Base-by-base conservation (phyloP, 2,329 filamentous ascomycete species). In the Hirsutella thompsonii region DNA sequence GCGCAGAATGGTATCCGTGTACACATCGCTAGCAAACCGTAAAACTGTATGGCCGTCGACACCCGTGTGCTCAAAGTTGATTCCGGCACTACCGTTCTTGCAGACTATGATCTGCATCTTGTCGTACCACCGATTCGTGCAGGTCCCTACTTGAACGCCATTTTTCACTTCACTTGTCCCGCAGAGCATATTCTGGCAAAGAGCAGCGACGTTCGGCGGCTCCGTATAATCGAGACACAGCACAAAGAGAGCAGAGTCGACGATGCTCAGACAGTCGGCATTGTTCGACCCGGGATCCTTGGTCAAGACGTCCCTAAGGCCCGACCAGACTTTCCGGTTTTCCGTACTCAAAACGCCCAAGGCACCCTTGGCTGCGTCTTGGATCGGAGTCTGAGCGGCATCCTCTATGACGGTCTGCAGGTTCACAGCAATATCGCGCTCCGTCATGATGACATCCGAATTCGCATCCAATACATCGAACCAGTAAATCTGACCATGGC, bases 131-230 rank as follows among this genome's bases (percentile, higher is more conserved):
- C 92, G 74, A 61, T 98, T 98, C 13, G 90, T 95, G 64, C 92
- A 98, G 2, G 92, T 96, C 23, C 92, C 92, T 36, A 95, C 88
- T 62, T 98, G 92, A 2, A 98, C 85, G 4, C 92, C 92, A 56
- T 83, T 84, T 54, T 94, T 84, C 11, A 96, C 81, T 55, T 92
- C 81, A 51, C 83, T 94, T 0, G 88, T 94, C 36, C 92, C 92
- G 55, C 92, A 96, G 11, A 98, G 82, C 90, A 98, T 96, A 60
- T 96, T 98, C 57, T 87, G 88, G 60, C 89, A 95, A n/a, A 96
- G 74, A 26, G 87, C 83, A 0, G 87, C 81, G 1, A 81, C 83
- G 37, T 76, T 87, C 1, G 72, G 65, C 0, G 92, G 89, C 57
- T 94, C 89, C 0, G 87, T 87, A 54, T 94, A 92, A 60, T 98